A percentile compares a stretch with the other conserved stretches of the same genome.
Conservation (phyloP, 2,329 filamentous ascomycete species). For the Fusarium goolgardi region DNA sequence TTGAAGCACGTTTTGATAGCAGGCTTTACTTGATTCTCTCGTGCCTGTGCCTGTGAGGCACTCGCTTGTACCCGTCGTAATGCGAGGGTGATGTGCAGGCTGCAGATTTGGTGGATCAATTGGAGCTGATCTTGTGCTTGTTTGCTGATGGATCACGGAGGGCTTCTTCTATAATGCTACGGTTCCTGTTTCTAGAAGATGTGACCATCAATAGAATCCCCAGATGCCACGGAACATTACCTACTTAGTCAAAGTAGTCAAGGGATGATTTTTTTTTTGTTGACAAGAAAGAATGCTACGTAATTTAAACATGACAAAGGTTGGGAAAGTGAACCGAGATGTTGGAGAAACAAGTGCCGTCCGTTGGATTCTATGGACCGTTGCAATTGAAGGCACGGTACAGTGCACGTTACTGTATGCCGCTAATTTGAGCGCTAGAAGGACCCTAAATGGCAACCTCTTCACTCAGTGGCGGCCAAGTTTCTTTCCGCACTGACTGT, state of each 20-base stretch:
- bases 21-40: conserved; percentile 21
- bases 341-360: conserved; percentile 45
- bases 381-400: conserved; percentile 22
- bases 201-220: neutral
- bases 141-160: neutral
- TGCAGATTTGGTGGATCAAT: conserved; percentile 24
- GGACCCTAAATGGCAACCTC: conserved; percentile 18
- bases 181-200: conserved; percentile 5
- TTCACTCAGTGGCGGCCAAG: conserved; percentile 19
- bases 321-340: conserved; percentile 40
- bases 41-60: conserved; percentile 3
- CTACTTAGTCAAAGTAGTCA: neutral
- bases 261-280: conserved; percentile 12
- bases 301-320: conserved; percentile 35
- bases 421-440: conserved; percentile 26
- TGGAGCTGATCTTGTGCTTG: neutral
- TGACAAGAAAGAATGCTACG: conserved; percentile 40
- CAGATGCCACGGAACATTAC: neutral
- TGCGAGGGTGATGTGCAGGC: conserved; percentile 34
- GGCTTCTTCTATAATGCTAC: neutral
- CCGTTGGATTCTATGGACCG: conserved; percentile 36
- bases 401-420: conserved; percentile 39
- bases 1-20: conserved; percentile 14
- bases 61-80: conserved; percentile 26
- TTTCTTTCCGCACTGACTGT: conserved; percentile 11